Evolutionary conservation across 1,284 basidiomycete genomes (phyloP).

Genomic region (Abortiporus biennis): DNA sequence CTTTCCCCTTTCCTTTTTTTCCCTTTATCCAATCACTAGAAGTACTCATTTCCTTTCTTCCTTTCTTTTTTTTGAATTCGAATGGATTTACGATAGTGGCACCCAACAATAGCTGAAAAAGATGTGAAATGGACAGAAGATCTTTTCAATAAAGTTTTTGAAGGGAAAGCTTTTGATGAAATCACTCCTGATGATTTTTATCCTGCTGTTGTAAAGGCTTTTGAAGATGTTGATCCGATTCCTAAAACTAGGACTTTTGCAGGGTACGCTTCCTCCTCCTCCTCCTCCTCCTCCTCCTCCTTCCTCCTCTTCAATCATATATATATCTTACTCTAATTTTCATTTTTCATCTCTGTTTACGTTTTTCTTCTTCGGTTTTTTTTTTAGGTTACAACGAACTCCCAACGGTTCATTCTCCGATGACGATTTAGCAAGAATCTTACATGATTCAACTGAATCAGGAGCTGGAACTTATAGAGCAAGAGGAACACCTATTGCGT

Average conservation of each 20-base stretch:
- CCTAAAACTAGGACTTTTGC: constrained; percentile 49
- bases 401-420: constrained; percentile 58
- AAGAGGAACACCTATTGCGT: constrained; percentile 59
- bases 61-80: constrained; percentile 14
- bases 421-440: constrained; percentile 55
- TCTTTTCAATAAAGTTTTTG: constrained; percentile 40
- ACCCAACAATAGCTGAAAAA: constrained; percentile 52
- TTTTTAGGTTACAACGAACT: constrained; percentile 44
- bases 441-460: constrained; percentile 61
- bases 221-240: constrained; percentile 29
- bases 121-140: constrained; percentile 60
- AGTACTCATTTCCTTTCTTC: constrained; percentile 21
- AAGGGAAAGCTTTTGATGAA: constrained; percentile 11
- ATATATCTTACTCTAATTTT: constrained; percentile 6
- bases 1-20: not conserved
- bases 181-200: constrained; percentile 12
- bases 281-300: not conserved
- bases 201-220: constrained; percentile 15
- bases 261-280: constrained; percentile 30
- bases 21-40: not conserved
- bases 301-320: not conserved
- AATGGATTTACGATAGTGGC: constrained; percentile 60
- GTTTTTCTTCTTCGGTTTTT: constrained; percentile 5
- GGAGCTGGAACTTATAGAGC: constrained; percentile 71
- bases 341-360: not conserved